Evolutionary conservation across 176 grass and related monocot species (phyloP).

Genomic region (Miscanthus lutarioriparius): DNA sequence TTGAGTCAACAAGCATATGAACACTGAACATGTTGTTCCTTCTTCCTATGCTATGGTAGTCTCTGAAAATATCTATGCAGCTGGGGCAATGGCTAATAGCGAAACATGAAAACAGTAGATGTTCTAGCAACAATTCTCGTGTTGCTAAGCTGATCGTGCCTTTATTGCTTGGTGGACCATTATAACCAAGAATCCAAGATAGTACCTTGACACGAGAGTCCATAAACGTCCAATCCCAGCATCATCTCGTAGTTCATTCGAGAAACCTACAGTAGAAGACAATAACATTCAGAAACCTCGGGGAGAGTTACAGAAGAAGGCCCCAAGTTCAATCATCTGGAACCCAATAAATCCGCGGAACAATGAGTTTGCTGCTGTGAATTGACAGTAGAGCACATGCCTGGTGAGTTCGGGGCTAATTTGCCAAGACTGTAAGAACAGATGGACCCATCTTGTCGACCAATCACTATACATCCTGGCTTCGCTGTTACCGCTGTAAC

Average conservation of each 20-base stretch:
- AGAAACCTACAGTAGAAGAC: constrained; percentile 59
- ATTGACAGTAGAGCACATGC: constrained; percentile 47
- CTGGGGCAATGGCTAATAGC: neutral
- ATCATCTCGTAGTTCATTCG: constrained; percentile 87
- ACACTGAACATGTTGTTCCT: constrained; percentile 7
- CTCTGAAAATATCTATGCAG: constrained; percentile 1
- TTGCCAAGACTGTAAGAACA: constrained; percentile 78
- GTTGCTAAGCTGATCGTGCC: neutral
- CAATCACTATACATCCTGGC: constrained; percentile 69
- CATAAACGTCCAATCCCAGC: constrained; percentile 80
- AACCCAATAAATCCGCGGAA: constrained; percentile 3
- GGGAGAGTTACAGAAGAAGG: constrained; percentile 11
- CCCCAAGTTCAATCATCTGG: neutral
- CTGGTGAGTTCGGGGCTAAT: constrained; percentile 71
- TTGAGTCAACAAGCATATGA: constrained; percentile 12
- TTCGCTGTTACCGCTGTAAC: constrained; percentile 74
- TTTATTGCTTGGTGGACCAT: constrained; percentile 3
- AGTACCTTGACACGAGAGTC: constrained; percentile 93
- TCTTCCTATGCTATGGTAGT: constrained; percentile 7
- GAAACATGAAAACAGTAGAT: constrained; percentile 17
- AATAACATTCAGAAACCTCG: constrained; percentile 37
- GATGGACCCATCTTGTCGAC: constrained; percentile 80
- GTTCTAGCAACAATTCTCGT: constrained; percentile 2
- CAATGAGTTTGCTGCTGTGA: neutral
- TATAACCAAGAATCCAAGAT: constrained; percentile 28